Evolutionary conservation across 1,139 yeast genomes (phyloP), one percentile per base, ranked within the genome.

Genomic region (Komagataea norvegica): DNA sequence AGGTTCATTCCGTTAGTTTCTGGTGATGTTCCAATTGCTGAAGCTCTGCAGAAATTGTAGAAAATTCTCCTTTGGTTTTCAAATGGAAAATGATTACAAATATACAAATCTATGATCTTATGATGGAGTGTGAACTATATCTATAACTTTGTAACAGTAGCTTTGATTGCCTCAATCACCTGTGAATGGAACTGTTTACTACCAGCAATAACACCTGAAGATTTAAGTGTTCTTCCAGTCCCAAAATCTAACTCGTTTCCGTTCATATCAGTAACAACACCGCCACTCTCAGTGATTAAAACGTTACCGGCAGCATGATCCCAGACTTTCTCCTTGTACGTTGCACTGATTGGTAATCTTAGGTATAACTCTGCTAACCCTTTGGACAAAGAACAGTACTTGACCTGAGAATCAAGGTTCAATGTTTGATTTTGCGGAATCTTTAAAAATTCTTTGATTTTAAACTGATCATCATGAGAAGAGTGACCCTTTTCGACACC

Each of bases 401-500:
- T 91, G 18, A 88, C 98, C 62, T 91, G 98, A 3, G 96, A 87
- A 61, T 91, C 99, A 65, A 93, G 69, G 54, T 87, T 83, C 41
- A 79, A 57, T 1, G 72, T 61, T 35, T 61, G 65, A 3, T 80
- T 68, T 40, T 76, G 75, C 2, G 61, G 54, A 25, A 86, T 85
- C 1, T 81, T 81, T 32, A 91, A 67, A 25, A 59, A 56, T 18
- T 64, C 46, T 47, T 94, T 94, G 53, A 91, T 88, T 37, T 68
- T 61, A 2, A 79, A 73, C 59, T 93, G 97, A n/a, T 84, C 78
- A 17, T 79, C 87, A 55, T 88, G 97, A 2, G 96, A 81, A 3
- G 96, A 87, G 58, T 91, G 99, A 2, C 91, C 91, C 55, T 86
- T 82, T 64, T 91, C 99, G n/a, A 91, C 97, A 45, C 95, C 93